These are phyloP conservation scores for Prunus salicina DNA, from an alignment of 306 rosid genomes.

Conservation along the genomic window DNA sequence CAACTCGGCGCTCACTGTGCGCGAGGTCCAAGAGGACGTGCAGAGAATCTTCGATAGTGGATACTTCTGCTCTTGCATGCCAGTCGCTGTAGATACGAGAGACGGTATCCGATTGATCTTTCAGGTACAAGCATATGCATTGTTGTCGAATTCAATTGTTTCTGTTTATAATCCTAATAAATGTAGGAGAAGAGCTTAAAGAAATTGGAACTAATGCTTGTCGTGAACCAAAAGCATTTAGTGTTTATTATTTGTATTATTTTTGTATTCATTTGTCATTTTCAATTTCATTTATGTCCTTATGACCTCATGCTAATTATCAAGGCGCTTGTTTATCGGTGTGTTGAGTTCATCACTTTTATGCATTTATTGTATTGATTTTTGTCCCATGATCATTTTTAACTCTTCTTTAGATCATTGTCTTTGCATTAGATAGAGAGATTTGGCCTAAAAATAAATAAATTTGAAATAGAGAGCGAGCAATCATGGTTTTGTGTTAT, in stretches of 20 bases:
- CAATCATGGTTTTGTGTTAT: neutral
- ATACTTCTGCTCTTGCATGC: constrained; percentile 85
- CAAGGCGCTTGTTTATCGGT: neutral
- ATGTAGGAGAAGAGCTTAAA: neutral
- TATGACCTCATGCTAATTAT: neutral
- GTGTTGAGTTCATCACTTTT: neutral
- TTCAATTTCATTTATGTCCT: neutral
- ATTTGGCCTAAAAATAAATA: neutral
- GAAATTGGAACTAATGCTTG: no score
- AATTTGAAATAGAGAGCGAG: neutral
- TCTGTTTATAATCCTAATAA: neutral
- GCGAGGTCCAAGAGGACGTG: constrained; percentile 97
- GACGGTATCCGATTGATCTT: constrained; percentile 93
- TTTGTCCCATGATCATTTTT: neutral
- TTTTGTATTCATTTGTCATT: neutral
- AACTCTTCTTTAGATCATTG: no score
- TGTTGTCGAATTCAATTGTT: neutral
- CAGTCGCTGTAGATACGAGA: constrained; percentile 90
- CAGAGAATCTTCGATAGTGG: constrained; percentile 93
- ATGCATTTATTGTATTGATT: neutral
- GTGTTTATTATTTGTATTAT: neutral
- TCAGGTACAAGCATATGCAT: constrained; percentile 53
- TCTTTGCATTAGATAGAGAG: neutral
- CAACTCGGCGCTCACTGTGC: constrained; percentile 82
- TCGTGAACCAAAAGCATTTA: no score